These are phyloP conservation scores for Chaetomium fimeti DNA, from an alignment of 495 filamentous ascomycete species.

Conservation along the genomic window DNA sequence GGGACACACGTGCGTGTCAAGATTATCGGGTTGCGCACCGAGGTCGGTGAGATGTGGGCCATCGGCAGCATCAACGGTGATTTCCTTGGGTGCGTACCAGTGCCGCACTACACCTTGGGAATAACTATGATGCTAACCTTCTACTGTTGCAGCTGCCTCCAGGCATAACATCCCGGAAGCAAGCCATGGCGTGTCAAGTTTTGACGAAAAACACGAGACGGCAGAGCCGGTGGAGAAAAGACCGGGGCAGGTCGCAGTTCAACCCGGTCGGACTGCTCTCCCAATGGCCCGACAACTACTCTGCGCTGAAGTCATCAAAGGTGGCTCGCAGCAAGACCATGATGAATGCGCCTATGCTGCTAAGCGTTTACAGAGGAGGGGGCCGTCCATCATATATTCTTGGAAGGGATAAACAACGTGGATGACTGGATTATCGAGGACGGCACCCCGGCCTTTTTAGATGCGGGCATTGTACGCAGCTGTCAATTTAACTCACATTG, in stretches of 20 bases:
- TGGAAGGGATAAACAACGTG: background rate
- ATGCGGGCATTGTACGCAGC: background rate
- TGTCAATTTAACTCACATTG: background rate
- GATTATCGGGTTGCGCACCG: conserved; percentile 85
- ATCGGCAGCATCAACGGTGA: conserved; percentile 97
- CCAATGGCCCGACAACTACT: background rate
- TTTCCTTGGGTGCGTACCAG: conserved; percentile 50
- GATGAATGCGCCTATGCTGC: background rate
- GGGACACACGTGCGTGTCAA: conserved; percentile 91
- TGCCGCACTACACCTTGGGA: background rate
- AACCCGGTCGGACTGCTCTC: background rate
- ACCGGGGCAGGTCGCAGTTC: background rate
- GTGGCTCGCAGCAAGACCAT: background rate
- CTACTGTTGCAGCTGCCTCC: conserved; percentile 10
- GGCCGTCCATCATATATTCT: background rate
- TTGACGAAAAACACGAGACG: background rate
- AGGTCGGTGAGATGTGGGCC: conserved; percentile 90
- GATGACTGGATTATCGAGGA: background rate
- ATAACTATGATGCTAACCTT: background rate
- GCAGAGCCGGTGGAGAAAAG: background rate
- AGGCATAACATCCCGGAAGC: conserved; percentile 15
- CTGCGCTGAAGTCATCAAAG: background rate
- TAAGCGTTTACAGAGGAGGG: background rate
- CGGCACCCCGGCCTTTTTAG: background rate
- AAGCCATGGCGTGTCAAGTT: background rate